Percentiles rank a stretch among this genome's conserved stretches.
These are phyloP conservation scores for Cryphonectria japonica DNA, from an alignment of 2,329 filamentous ascomycete species.

Conservation along the genomic window DNA sequence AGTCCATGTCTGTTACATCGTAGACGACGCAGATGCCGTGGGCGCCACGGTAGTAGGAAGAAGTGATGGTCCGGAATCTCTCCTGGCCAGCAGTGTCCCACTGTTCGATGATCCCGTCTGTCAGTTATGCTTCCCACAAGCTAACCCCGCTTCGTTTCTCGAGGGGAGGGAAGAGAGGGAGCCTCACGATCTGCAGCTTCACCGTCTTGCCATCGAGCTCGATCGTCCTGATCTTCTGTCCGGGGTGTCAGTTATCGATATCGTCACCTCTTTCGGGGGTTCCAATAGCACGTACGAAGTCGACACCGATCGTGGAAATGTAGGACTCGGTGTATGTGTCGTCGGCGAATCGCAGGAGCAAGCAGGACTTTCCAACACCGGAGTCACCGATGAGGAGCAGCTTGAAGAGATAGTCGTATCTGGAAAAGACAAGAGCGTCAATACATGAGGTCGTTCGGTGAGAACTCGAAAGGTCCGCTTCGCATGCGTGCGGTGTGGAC, in stretches of 20 bases:
- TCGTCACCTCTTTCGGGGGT: neutral
- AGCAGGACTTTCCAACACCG: conserved; percentile 99
- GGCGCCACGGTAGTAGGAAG: conserved; percentile 98
- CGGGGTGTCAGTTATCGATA: conserved; percentile 37
- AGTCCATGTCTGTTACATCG: conserved; percentile 99
- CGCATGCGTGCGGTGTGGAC: neutral
- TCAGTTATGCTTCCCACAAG: conserved; percentile 34
- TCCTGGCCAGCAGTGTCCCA: conserved; percentile 99
- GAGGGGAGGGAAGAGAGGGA: conserved; percentile 1
- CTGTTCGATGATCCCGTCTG: conserved; percentile 51
- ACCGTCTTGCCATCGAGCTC: conserved; percentile 99
- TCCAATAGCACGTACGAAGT: conserved; percentile 77
- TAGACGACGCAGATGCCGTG: conserved; percentile 99
- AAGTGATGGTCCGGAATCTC: conserved; percentile 99
- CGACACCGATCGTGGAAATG: conserved; percentile 99
- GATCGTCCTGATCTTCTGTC: conserved; percentile 98
- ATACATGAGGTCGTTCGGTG: conserved; percentile 36
- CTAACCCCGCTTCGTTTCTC: neutral
- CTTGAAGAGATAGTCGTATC: conserved; percentile 99
- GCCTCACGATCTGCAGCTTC: conserved; percentile 95
- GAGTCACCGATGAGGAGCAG: conserved; percentile 99
- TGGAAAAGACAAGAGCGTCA: conserved; percentile 43
- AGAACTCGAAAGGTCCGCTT: neutral
- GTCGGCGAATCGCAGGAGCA: conserved; percentile 96
- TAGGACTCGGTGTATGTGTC: conserved; percentile 99